A percentile compares a stretch with the other conserved stretches of the same genome.
These are phyloP conservation scores for Pulicaria dysenterica DNA, from an alignment of 129 eudicot species.

Conservation along the genomic window DNA sequence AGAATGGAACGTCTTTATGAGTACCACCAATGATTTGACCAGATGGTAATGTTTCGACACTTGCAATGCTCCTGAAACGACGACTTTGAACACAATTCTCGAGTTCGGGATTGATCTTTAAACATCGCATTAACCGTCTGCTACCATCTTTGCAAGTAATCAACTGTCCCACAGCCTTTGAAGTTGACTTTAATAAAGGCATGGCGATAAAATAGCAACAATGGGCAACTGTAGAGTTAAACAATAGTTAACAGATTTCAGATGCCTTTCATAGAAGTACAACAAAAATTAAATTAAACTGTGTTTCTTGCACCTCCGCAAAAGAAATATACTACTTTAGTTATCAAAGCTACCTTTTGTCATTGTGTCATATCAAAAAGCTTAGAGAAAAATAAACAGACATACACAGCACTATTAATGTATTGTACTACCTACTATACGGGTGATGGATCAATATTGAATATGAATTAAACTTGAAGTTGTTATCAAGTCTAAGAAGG, in stretches of 20 bases:
- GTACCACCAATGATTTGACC: conserved; percentile 23
- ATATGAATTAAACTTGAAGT: background rate
- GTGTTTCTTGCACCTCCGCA: background rate
- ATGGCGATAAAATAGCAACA: conserved; percentile 32
- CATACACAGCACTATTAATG: background rate
- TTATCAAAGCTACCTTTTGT: background rate
- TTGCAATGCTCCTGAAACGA: conserved; percentile 49
- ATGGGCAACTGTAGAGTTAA: conserved; percentile 14
- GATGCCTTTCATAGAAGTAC: conserved; percentile 5
- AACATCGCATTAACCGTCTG: conserved; percentile 34
- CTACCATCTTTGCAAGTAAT: conserved; percentile 40
- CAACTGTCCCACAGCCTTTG: conserved; percentile 48
- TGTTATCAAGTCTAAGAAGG: background rate
- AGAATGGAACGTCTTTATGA: conserved; percentile 22
- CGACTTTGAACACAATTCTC: conserved; percentile 44
- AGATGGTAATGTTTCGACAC: conserved; percentile 30
- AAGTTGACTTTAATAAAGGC: conserved; percentile 56
- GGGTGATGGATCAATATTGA: background rate
- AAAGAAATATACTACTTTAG: background rate
- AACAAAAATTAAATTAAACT: conserved; percentile 3
- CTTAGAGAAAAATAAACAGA: background rate
- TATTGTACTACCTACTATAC: background rate
- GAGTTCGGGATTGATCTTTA: conserved; percentile 23
- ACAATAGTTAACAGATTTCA: conserved; percentile 7
- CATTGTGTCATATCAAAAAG: background rate